These are phyloP conservation scores for Ottelia alismoides DNA, from an alignment of 106 monocot genomes.

Conservation along the genomic window DNA sequence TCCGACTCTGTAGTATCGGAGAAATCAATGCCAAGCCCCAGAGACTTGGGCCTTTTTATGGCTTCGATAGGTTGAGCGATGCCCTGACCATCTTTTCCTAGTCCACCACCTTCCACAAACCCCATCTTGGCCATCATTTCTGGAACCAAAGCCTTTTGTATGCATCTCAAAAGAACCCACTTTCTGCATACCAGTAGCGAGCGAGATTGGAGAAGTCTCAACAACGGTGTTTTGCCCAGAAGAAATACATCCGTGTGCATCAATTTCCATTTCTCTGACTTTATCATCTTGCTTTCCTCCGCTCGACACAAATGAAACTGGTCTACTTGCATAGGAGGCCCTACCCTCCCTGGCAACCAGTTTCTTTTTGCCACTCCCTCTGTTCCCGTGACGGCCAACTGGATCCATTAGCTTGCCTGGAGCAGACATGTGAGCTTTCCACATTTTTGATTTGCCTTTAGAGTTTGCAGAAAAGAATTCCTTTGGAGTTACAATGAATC, in stretches of 20 bases:
- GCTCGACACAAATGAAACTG: constrained; percentile 62
- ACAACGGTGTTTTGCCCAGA: no score
- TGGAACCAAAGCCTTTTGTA: constrained; percentile 89
- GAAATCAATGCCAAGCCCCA: constrained; percentile 74
- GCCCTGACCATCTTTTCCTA: constrained; percentile 82
- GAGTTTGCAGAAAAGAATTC: constrained; percentile 3
- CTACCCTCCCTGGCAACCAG: background rate
- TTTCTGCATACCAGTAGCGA: no score
- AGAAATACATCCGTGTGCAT: no score
- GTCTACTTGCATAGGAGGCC: constrained; percentile 29
- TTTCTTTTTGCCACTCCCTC: constrained; percentile 13
- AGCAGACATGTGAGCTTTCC: constrained; percentile 15
- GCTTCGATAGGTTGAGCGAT: constrained; percentile 62
- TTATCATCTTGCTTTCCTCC: constrained; percentile 64
- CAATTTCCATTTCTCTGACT: constrained; percentile 1
- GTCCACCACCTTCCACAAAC: constrained; percentile 62
- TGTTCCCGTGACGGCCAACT: background rate
- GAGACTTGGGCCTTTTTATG: constrained; percentile 66
- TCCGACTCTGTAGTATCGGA: no score
- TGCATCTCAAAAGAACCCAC: constrained; percentile 89
- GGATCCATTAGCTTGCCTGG: constrained; percentile 29
- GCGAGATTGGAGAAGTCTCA: no score
- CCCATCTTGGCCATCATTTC: constrained; percentile 99
- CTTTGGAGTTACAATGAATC: no score
- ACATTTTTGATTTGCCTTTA: constrained; percentile 10